phyloP scores from a whole-genome alignment of 495 filamentous ascomycete species.

The Aspergillus olivimuriae region DNA sequence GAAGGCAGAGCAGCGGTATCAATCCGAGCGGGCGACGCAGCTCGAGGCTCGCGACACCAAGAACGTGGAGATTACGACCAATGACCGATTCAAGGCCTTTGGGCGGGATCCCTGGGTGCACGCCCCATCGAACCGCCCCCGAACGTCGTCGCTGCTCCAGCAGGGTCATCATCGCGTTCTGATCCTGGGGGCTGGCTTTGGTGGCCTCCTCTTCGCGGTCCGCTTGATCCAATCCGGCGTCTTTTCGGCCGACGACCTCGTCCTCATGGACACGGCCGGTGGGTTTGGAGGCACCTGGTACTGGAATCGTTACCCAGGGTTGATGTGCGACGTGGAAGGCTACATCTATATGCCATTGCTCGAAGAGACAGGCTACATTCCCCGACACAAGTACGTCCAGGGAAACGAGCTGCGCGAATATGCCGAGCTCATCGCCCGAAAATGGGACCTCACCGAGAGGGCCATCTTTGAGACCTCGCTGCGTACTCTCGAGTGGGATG shows the following conservation, averaged over 20 bases:
- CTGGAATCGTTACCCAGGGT: slow-evolving; percentile 35
- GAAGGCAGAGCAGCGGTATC: not conserved
- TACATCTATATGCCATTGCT: slow-evolving; percentile 44
- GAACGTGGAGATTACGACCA: not conserved
- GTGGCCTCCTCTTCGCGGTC: slow-evolving; percentile 8
- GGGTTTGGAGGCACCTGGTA: slow-evolving; percentile 50
- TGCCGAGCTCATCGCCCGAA: slow-evolving; percentile 17
- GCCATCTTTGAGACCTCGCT: slow-evolving; percentile 33
- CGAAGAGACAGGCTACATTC: slow-evolving; percentile 56
- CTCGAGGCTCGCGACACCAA: not conserved
- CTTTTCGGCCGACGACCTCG: slow-evolving; percentile 33
- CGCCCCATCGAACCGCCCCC: not conserved
- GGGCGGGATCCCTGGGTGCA: not conserved
- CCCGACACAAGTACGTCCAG: slow-evolving; percentile 26
- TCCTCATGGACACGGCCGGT: slow-evolving; percentile 41
- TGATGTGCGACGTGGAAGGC: slow-evolving; percentile 27
- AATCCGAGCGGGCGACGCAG: not conserved
- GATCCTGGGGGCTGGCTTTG: slow-evolving; percentile 11
- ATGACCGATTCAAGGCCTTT: not conserved
- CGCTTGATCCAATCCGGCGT: slow-evolving; percentile 6
- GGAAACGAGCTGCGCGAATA: slow-evolving; percentile 21
- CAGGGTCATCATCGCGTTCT: not conserved
- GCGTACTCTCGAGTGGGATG: slow-evolving; percentile 7
- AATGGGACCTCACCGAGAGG: slow-evolving; percentile 40
- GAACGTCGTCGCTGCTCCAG: not conserved